Percentiles rank a stretch among this genome's conserved stretches.
Evolutionary conservation across 2,329 filamentous ascomycete genomes (phyloP).

Genomic region (Daldinia sp.): DNA sequence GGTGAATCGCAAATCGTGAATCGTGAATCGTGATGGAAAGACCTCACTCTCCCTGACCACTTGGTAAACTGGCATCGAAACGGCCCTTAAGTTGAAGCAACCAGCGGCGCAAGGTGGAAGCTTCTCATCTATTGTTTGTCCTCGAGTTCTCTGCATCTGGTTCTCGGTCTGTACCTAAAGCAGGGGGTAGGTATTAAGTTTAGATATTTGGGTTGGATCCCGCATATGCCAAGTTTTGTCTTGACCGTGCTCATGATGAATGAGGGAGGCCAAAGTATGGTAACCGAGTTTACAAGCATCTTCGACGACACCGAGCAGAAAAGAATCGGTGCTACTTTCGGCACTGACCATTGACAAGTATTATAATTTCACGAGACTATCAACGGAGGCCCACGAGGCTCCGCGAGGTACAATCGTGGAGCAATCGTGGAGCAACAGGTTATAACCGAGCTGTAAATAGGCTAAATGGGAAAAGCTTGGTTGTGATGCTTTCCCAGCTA

Average conservation of each 20-base stretch:
- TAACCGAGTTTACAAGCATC: constrained; percentile 27
- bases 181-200: constrained; percentile 12
- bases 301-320: constrained; percentile 21
- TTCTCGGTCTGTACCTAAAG: constrained; percentile 24
- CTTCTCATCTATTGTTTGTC: constrained; percentile 27
- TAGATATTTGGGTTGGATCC: constrained; percentile 35
- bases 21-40: constrained; percentile 32
- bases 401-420: constrained; percentile 26
- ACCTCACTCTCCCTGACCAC: constrained; percentile 19
- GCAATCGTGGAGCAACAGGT: constrained; percentile 27
- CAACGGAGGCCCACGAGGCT: constrained; percentile 39
- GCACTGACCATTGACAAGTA: constrained; percentile 32
- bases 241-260: constrained; percentile 25
- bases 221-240: constrained; percentile 40
- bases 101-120: constrained; percentile 14
- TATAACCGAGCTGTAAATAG: constrained; percentile 39
- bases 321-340: constrained; percentile 40
- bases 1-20: constrained; percentile 29
- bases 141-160: constrained; percentile 14
- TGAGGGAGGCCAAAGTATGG: constrained; percentile 19
- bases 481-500: constrained; percentile 27
- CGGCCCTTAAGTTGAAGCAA: constrained; percentile 22
- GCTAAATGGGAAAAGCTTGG: constrained; percentile 37
- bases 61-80: constrained; percentile 11
- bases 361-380: constrained; percentile 26